phyloP scores from a whole-genome alignment of 371 early-diverging fungal species.

The Mucor ambiguus region DNA sequence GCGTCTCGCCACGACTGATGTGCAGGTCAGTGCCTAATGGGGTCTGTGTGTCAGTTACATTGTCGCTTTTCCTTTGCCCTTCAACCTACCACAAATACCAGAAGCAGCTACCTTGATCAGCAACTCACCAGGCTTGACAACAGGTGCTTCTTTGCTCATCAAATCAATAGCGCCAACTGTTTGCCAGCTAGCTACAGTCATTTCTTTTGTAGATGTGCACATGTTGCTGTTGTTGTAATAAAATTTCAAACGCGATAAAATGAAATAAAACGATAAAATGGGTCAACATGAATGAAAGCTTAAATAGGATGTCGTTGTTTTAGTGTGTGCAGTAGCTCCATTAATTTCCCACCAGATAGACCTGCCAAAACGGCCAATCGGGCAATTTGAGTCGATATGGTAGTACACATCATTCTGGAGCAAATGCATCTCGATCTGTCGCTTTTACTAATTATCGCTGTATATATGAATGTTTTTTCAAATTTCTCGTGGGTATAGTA shows the following conservation, averaged over 20 bases:
- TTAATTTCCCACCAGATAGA: background rate
- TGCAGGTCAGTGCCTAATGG: slow-evolving; percentile 56
- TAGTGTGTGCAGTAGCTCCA: background rate
- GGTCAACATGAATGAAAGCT: slow-evolving; percentile 1
- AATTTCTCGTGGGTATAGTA: too few relatives aligned
- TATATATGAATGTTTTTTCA: too few relatives aligned
- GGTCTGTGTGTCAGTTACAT: background rate
- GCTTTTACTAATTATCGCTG: background rate
- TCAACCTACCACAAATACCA: slow-evolving; percentile 54
- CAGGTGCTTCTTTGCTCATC: slow-evolving; percentile 40
- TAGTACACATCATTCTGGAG: background rate
- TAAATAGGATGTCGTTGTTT: background rate
- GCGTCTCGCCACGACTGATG: slow-evolving; percentile 60
- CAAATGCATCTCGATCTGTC: background rate
- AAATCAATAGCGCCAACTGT: slow-evolving; percentile 47
- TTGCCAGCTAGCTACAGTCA: slow-evolving; percentile 59
- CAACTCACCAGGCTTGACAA: slow-evolving; percentile 46
- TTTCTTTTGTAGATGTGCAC: slow-evolving; percentile 23
- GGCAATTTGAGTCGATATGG: background rate
- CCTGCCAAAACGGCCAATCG: background rate
- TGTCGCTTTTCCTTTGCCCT: background rate
- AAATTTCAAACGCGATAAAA: background rate
- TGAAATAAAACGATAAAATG: slow-evolving; percentile 1
- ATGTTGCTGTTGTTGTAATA: background rate
- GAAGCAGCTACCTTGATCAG: slow-evolving; percentile 58